Evolutionary conservation across 2,329 filamentous ascomycete species (phyloP), one percentile per base, ranked within the genome.

Genomic region (Trichoderma sp.): DNA sequence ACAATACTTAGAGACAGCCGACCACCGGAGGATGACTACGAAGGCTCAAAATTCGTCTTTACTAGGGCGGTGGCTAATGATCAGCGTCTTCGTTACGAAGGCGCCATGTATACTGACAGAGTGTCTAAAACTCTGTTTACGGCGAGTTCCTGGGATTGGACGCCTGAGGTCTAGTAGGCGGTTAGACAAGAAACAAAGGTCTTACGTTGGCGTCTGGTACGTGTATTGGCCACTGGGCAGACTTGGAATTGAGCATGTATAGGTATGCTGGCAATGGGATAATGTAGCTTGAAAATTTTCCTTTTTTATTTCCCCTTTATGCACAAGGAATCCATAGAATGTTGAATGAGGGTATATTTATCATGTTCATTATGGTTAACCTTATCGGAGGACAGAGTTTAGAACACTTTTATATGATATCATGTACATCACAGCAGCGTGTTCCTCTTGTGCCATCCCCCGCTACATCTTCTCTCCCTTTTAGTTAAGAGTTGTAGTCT

Each of bases 121-220:
- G 82, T 88, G 77, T 85, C 87, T 0, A 84, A 81, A 71, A 80
- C 79, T 8, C 78, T 91, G 6, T 91, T 91, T 73, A 88, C 86
- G 11, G 86, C 88, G 0, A 80, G 83, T 15, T 81, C 80, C 66
- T 91, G 88, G 88, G 83, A 90, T 74, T 91, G 88, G 88, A 88
- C 87, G 15, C 85, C 87, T 0, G 86, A 88, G 73, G 72, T 70
- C 4, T 82, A 61, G 64, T 9, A 67, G 30, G 64, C n/a, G 17
- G 3, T 32, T 28, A n/a, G 4, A 6, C 50, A 59, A 23, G 53
- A 32, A 32, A 34, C 26, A 43, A 39, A 43, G 50, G 34, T 28
- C 34, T 17, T 26, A n/a, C 34, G 47, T 30, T 30, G 34, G 34
- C 32, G 34, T 23, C 23, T 57, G 53, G 34, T 28, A 28, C 64